Evolutionary conservation across 495 filamentous ascomycete genomes (phyloP), one percentile per base, ranked within the genome.

Genomic region (Parmelia sp.): DNA sequence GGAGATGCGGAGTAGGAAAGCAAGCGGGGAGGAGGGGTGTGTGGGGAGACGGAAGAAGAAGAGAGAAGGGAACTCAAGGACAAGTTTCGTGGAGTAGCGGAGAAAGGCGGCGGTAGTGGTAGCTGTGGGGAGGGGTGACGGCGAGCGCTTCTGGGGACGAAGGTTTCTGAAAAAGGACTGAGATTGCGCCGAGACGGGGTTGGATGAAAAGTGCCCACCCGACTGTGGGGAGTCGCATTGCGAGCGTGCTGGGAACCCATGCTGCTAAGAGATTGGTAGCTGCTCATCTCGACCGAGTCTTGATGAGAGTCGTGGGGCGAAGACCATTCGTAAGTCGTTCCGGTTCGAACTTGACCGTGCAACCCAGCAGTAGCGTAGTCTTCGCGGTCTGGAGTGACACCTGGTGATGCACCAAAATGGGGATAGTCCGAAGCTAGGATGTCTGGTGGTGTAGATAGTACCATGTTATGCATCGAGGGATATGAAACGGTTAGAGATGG

Each of bases 71-170:
- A 35, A 31, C 39, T 57, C 39, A 56, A 39, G n/a, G 62, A 65
- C 11, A 57, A 45, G 61, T 61, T 69, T 57, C 67, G 70, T 5
- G 62, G 62, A 4, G 73, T 73, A 17, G 71, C 63, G 4, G 74
- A 78, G 68, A 79, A 77, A 14, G 78, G 77, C 12, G 72, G 73
- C 31, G 76, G 78, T 0, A 78, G 71, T 15, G 73, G 61, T 45
- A 76, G 71, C 42, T 69, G 70, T 14, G 57, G 58, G 55, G 60
- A 59, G 49, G 62, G 12, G 17, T 36, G 61, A n/a, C 59, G 62
- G n/a, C 19, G 58, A 57, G 70, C 67, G 15, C 62, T 63, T 53
- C 67, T 68, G 42, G 65, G 35, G 44, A 37, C 49, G 45, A 49
- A 58, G 1, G 47, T 35, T 60, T 63, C 59, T 37, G 36, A 36